Conservation (phyloP, 495 filamentous ascomycete species). For the Aspergillus bridgeri region DNA sequence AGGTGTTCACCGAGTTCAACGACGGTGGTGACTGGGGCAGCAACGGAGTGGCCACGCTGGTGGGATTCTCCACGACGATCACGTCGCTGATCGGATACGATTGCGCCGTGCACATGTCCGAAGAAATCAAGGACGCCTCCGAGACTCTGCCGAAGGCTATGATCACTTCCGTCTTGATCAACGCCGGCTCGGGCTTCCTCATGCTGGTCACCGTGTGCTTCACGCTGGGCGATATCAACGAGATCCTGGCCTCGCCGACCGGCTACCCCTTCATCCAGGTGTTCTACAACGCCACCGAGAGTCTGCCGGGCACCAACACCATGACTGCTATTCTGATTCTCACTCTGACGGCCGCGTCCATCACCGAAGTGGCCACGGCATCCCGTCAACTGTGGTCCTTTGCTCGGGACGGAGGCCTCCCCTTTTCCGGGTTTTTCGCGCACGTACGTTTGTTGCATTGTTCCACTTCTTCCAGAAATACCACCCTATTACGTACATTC, state of each 20-base stretch:
- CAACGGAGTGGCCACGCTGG: constrained; percentile 49
- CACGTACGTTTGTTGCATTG: constrained; percentile 33
- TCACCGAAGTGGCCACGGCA: constrained; percentile 54
- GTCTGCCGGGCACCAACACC: constrained; percentile 40
- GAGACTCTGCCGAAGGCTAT: constrained; percentile 53
- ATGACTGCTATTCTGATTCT: constrained; percentile 52
- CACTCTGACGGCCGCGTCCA: constrained; percentile 44
- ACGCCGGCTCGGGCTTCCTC: constrained; percentile 48
- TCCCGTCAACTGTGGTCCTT: constrained; percentile 59
- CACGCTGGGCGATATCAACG: constrained; percentile 49
- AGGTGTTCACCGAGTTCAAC: constrained; percentile 52
- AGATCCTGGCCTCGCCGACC: constrained; percentile 33
- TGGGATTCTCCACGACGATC: constrained; percentile 53
- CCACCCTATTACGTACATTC: not conserved
- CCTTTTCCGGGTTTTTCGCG: constrained; percentile 50
- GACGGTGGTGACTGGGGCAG: constrained; percentile 55
- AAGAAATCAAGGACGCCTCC: constrained; percentile 56
- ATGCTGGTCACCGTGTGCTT: constrained; percentile 53
- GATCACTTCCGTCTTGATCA: constrained; percentile 46
- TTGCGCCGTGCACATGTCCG: constrained; percentile 56
- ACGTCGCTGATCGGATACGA: constrained; percentile 54
- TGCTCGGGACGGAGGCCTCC: constrained; percentile 55
- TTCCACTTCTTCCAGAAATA: not conserved
- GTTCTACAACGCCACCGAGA: constrained; percentile 49
- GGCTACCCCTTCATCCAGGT: constrained; percentile 54